Evolutionary conservation across 1,139 yeast species (phyloP).

Genomic region (Ogataea hybrid): DNA sequence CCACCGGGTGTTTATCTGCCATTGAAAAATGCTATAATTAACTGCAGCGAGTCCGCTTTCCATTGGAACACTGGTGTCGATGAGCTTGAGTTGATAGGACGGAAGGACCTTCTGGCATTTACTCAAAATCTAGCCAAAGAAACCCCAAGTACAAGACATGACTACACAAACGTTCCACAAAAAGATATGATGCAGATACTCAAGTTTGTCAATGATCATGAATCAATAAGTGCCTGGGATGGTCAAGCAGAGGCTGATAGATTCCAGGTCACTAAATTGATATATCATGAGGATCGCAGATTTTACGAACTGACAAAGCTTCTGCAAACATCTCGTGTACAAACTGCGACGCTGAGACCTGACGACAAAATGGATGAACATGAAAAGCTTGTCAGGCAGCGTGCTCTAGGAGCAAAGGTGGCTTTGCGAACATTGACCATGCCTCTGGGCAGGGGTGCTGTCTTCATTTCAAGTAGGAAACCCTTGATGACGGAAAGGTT

Average conservation of each 20-base stretch:
- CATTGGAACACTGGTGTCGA: conserved; percentile 41
- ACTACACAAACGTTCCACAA: conserved; percentile 6
- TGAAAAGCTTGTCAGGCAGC: conserved; percentile 55
- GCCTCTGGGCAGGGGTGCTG: conserved; percentile 77
- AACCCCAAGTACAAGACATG: conserved; percentile 2
- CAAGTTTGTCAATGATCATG: conserved; percentile 47
- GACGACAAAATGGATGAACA: conserved; percentile 47
- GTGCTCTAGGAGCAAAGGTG: conserved; percentile 60
- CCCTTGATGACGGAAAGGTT: conserved; percentile 86
- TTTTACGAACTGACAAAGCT: conserved; percentile 73
- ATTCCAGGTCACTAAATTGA: conserved; percentile 61
- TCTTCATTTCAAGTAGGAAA: conserved; percentile 64
- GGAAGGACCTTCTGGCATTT: conserved; percentile 56
- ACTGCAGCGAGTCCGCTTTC: conserved; percentile 53
- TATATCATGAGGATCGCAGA: conserved; percentile 77
- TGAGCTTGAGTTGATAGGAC: conserved; percentile 60
- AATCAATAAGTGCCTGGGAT: conserved; percentile 58
- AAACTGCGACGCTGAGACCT: conserved; percentile 40
- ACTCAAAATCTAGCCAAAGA: conserved; percentile 10
- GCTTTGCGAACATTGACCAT: conserved; percentile 73
- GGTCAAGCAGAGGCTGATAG: conserved; percentile 67
- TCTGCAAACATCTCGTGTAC: conserved; percentile 68
- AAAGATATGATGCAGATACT: conserved; percentile 50
- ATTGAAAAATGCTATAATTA: conserved; percentile 55
- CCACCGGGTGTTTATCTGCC: conserved; percentile 75